Base-by-base conservation (phyloP, 257 asterid genomes). In the Anisodus acutangulus region DNA sequence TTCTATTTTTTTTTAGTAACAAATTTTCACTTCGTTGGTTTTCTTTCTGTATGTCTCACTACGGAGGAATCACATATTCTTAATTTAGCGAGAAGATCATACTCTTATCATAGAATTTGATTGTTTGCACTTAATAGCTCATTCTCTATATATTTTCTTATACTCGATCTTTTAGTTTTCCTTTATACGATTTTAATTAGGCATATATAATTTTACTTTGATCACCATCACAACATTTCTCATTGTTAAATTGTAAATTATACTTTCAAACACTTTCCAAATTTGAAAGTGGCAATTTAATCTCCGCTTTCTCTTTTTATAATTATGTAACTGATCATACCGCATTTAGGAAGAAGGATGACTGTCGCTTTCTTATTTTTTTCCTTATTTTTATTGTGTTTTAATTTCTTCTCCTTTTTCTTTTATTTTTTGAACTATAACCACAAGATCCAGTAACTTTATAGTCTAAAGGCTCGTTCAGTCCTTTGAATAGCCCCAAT, bases 271-370 rank as follows among this genome's bases (percentile, higher is more conserved):
- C 26, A 74, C 19, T 74, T 72, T n/a, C 0, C 39, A 47, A 72
- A 72, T 47, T 72, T 19, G 60, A 47, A 74, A 0, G 60, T 19
- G 11, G 1, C 15, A 74, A 19, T 47, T 47, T 49, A 47, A 47
- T 11, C 41, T 72, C 7, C 3, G 37, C 4, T 49, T 74, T 49
- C 3, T 6, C 60, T 49, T 47, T 69, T 47, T 2, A 69, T 47
- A 11, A 19, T 72, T 72, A 72, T n/a, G 59, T 45, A 72, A n/a
- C 17, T 45, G 59, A 71, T 47, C 80, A 45, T 72, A 72, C 31
- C 9, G 43, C 39, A 8, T 71, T 71, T n/a, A 5, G 80, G 17
- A 71, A 71, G 57, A 71, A 4, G 8, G 35, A 6, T 71, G 8
- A 22, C 35, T 9, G 55, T 43, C 0, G 5, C 22, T 71, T 43